These are phyloP conservation scores for Irpex lacteus DNA, from an alignment of 1,284 basidiomycete species.

Conservation along the genomic window DNA sequence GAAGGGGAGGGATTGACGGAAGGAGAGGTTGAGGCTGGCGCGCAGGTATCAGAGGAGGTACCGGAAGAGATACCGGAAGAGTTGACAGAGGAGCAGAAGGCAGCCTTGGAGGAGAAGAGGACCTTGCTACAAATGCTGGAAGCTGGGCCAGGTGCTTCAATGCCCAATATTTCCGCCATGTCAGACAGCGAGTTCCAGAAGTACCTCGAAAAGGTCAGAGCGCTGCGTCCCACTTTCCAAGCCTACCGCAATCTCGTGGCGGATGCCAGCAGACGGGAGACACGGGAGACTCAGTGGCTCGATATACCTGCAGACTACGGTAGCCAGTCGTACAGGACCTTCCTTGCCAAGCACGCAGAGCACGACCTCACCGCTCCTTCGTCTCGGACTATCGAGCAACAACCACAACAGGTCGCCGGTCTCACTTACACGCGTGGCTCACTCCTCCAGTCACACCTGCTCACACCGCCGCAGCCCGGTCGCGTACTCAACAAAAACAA, in stretches of 20 bases:
- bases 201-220: slow-evolving; percentile 56
- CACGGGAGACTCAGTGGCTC: not conserved
- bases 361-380: slow-evolving; percentile 21
- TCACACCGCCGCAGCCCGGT: slow-evolving; percentile 53
- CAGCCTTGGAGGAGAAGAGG: slow-evolving; percentile 28
- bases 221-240: slow-evolving; percentile 54
- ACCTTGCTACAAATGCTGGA: slow-evolving; percentile 7
- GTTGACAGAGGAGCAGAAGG: slow-evolving; percentile 19
- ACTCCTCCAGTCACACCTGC: slow-evolving; percentile 49
- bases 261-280: slow-evolving; percentile 5
- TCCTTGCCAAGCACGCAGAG: slow-evolving; percentile 27
- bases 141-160: slow-evolving; percentile 5
- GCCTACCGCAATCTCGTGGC: slow-evolving; percentile 34
- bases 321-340: slow-evolving; percentile 26
- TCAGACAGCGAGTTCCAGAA: slow-evolving; percentile 47
- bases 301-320: not conserved
- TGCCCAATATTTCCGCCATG: slow-evolving; percentile 35
- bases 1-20: not conserved
- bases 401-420: slow-evolving; percentile 63
- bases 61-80: slow-evolving; percentile 32
- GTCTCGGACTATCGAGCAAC: slow-evolving; percentile 51
- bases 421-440: slow-evolving; percentile 56
- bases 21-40: slow-evolving; percentile 27
- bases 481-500: slow-evolving; percentile 42
- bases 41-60: not conserved